These are phyloP conservation scores for Rhizoclosmatium globosum DNA, from an alignment of 192 early-diverging fungal genomes.

Conservation along the genomic window DNA sequence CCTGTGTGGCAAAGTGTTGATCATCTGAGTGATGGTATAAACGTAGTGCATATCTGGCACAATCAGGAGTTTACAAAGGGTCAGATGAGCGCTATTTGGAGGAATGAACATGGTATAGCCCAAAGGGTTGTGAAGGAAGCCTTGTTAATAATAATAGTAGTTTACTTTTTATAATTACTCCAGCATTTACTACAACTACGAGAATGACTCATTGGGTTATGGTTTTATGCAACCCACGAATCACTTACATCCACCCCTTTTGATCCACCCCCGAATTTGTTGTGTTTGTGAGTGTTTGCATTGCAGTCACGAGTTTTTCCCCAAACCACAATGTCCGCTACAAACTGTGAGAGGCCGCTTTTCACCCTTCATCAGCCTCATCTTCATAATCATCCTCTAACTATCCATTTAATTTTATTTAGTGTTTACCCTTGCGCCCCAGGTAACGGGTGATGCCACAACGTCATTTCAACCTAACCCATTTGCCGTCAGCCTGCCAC, in stretches of 20 bases:
- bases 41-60: neutral
- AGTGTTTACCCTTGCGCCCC: conserved; percentile 26
- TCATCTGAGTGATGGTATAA: neutral
- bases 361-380: no score
- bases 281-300: no score
- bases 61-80: neutral
- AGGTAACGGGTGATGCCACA: neutral
- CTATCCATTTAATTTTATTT: neutral
- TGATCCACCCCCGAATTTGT: no score
- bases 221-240: no score
- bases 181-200: no score
- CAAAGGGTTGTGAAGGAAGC: neutral
- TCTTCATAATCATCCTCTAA: neutral
- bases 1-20: neutral
- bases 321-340: neutral
- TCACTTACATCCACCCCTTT: no score
- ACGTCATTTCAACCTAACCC: neutral
- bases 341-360: neutral
- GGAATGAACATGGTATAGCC: neutral
- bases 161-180: no score
- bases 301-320: neutral
- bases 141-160: neutral
- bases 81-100: neutral
- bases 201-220: no score
- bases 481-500: conserved; percentile 68